These are phyloP conservation scores for Fusarium abutilonis DNA, from an alignment of 2,329 filamentous ascomycete genomes.

Conservation along the genomic window DNA sequence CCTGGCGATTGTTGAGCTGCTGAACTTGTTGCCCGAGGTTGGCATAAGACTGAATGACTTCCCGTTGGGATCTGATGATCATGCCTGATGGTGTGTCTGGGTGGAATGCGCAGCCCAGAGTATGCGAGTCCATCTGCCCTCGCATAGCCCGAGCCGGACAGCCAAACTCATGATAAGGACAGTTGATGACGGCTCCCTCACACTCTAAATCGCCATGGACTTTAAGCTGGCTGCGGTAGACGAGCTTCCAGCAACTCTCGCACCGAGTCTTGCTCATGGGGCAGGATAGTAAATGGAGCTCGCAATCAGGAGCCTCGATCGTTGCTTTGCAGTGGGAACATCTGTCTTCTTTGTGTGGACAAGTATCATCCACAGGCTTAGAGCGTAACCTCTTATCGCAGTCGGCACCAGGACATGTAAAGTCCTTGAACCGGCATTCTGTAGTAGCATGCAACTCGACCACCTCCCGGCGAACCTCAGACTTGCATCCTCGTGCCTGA, in stretches of 20 bases:
- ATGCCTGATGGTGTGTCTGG: constrained; percentile 61
- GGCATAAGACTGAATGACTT: constrained; percentile 57
- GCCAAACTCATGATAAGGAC: constrained; percentile 53
- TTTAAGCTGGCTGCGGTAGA: constrained; percentile 57
- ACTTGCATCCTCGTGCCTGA: constrained; percentile 59
- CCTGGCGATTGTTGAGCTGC: constrained; percentile 49
- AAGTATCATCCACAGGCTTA: constrained; percentile 62
- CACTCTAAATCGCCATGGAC: constrained; percentile 61
- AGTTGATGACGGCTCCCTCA: constrained; percentile 61
- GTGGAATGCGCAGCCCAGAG: constrained; percentile 61
- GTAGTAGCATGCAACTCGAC: constrained; percentile 65
- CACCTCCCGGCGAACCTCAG: constrained; percentile 61
- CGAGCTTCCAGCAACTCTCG: constrained; percentile 57
- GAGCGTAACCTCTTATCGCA: constrained; percentile 64
- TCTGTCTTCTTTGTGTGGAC: constrained; percentile 61
- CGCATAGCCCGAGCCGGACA: constrained; percentile 50
- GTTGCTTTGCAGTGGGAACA: constrained; percentile 65
- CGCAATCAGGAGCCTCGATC: constrained; percentile 57
- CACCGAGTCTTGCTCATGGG: constrained; percentile 60
- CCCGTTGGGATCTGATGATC: constrained; percentile 59
- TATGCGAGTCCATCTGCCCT: constrained; percentile 57
- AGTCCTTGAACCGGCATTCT: constrained; percentile 65
- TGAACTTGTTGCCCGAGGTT: constrained; percentile 51
- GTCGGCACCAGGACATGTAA: constrained; percentile 63
- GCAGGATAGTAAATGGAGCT: constrained; percentile 55